A percentile compares a stretch with the other conserved stretches of the same genome.
phyloP scores from a whole-genome alignment of 176 grass and related monocot species.

The Chloris gayana region DNA sequence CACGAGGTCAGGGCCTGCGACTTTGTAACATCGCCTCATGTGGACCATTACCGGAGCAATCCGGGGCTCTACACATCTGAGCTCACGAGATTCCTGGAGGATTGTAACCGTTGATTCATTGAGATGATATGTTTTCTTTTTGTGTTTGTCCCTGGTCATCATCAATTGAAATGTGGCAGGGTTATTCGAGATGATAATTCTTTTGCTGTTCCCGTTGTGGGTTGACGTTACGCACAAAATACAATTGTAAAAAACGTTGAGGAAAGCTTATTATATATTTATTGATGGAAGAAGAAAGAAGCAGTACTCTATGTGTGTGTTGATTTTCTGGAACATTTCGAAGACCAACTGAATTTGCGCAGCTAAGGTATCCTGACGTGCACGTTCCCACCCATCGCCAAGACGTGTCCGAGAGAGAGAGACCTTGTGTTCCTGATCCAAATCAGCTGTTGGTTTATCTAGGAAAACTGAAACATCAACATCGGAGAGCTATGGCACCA shows the following conservation, averaged over 20 bases:
- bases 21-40: slow-evolving; percentile 80
- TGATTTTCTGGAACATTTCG: slow-evolving; percentile 62
- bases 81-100: slow-evolving; percentile 69
- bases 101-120: slow-evolving; percentile 35
- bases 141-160: slow-evolving; percentile 46
- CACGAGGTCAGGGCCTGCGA: slow-evolving; percentile 68
- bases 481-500: neutral
- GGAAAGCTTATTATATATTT: neutral
- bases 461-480: neutral
- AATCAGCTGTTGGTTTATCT: neutral
- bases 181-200: neutral
- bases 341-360: slow-evolving; percentile 44
- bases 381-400: too few species aligned
- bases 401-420: too few species aligned
- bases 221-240: slow-evolving; percentile 22
- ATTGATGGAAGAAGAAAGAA: neutral
- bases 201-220: neutral
- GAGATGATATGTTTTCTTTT: neutral
- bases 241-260: slow-evolving; percentile 45
- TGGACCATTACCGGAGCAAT: slow-evolving; percentile 80
- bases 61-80: slow-evolving; percentile 71
- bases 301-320: too few species aligned
- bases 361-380: slow-evolving; percentile 18
- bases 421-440: too few species aligned
- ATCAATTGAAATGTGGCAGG: slow-evolving; percentile 32